These are phyloP conservation scores for Nymphaea colorata DNA, from an alignment of 164 flowering plant species.

Conservation along the genomic window DNA sequence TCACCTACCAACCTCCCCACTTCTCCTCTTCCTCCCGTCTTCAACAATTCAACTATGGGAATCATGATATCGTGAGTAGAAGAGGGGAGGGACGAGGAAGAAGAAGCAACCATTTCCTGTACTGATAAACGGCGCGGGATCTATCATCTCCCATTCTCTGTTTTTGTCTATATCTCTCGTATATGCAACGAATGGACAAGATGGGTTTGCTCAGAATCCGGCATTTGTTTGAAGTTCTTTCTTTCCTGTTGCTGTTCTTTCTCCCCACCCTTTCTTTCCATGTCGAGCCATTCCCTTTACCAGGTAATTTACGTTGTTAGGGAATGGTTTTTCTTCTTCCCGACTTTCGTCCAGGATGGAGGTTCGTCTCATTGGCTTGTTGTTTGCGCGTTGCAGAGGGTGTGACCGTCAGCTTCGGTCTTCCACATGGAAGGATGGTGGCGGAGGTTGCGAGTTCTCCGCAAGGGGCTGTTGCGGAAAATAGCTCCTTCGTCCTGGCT, in stretches of 20 bases:
- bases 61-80: too few relatives aligned
- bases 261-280: neutral
- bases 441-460: slow-evolving; percentile 1
- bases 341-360: neutral
- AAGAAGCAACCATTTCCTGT: too few relatives aligned
- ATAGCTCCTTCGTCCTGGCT: slow-evolving; percentile 27
- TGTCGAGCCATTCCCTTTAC: neutral
- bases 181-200: too few relatives aligned
- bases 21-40: neutral
- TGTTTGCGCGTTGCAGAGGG: neutral
- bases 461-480: neutral
- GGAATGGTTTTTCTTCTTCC: neutral
- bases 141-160: too few relatives aligned
- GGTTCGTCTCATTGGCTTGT: neutral
- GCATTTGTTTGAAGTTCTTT: neutral
- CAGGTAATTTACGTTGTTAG: neutral
- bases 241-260: neutral
- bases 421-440: neutral
- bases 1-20: neutral
- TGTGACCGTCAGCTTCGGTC: neutral
- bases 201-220: too few relatives aligned
- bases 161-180: too few relatives aligned
- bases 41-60: too few relatives aligned
- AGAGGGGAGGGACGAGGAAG: too few relatives aligned
- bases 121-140: too few relatives aligned